A percentile compares a stretch with the other conserved stretches of the same genome.
These are phyloP conservation scores for Gaertneriomyces semiglobifer DNA, from an alignment of 192 early-diverging fungal species.

Conservation along the genomic window DNA sequence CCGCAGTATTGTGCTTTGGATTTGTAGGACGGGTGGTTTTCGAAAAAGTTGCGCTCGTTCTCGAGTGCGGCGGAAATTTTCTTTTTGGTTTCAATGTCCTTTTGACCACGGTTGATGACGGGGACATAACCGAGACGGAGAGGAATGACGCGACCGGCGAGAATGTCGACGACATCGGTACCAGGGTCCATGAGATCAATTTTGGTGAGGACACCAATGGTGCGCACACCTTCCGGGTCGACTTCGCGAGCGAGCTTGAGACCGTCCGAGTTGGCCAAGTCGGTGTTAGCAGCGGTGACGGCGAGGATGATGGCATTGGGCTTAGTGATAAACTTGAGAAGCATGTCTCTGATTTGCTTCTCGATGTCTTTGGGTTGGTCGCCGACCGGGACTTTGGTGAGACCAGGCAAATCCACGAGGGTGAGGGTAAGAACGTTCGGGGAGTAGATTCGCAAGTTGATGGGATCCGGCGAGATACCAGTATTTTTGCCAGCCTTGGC, in stretches of 20 bases:
- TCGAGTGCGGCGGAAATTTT: conserved; percentile 85
- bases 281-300: conserved; percentile 96
- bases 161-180: conserved; percentile 98
- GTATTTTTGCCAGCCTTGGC: conserved; percentile 50
- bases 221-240: conserved; percentile 97
- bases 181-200: conserved; percentile 99
- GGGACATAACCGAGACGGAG: conserved; percentile 91
- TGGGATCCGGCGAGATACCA: conserved; percentile 92
- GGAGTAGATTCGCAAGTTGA: conserved; percentile 96
- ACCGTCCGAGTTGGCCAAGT: conserved; percentile 99
- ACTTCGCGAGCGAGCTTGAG: conserved; percentile 96
- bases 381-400: conserved; percentile 98
- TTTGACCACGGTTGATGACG: conserved; percentile 98
- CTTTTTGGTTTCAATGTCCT: conserved; percentile 94
- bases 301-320: conserved; percentile 97
- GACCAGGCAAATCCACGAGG: conserved; percentile 95
- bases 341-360: conserved; percentile 96
- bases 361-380: conserved; percentile 99
- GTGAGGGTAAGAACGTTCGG: conserved; percentile 99
- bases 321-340: conserved; percentile 95
- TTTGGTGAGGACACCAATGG: conserved; percentile 99
- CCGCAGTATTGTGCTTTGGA: conserved; percentile 99
- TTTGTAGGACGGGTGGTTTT: conserved; percentile 89
- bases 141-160: conserved; percentile 95
- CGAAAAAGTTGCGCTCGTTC: conserved; percentile 86